These are phyloP conservation scores for Solanum piurae DNA, from an alignment of 257 asterid genomes.

Conservation along the genomic window DNA sequence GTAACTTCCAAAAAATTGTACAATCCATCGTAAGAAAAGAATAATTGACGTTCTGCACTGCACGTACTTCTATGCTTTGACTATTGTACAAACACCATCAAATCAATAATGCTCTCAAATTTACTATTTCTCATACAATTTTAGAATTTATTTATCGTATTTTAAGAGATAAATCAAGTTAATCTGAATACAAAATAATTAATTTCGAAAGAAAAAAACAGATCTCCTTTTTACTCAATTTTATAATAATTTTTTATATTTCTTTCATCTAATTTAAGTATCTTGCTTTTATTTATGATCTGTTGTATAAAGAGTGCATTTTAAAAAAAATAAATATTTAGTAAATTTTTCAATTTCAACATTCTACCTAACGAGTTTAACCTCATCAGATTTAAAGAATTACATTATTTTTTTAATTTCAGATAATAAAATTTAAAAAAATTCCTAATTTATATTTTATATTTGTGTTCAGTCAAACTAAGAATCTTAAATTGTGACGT, in stretches of 20 bases:
- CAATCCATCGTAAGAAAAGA: background rate
- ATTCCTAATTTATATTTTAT: no score
- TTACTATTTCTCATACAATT: background rate
- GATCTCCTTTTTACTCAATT: background rate
- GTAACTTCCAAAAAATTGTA: background rate
- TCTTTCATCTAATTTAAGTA: background rate
- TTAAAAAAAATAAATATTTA: no score
- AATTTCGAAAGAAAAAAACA: no score
- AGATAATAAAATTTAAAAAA: no score
- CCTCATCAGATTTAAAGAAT: no score
- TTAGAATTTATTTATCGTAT: background rate
- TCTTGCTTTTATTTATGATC: no score
- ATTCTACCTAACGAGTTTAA: no score
- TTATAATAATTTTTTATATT: no score
- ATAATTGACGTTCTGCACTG: background rate
- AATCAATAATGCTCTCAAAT: background rate
- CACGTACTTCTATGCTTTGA: conserved; percentile 1
- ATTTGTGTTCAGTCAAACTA: no score
- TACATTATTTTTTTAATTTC: no score
- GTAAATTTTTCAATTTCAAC: background rate
- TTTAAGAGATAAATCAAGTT: background rate
- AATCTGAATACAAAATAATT: background rate
- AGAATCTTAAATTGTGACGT: background rate
- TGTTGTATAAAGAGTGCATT: background rate
- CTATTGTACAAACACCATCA: background rate